phyloP scores from a whole-genome alignment of 2,329 filamentous ascomycete species.

The Coniochaeta sp. region DNA sequence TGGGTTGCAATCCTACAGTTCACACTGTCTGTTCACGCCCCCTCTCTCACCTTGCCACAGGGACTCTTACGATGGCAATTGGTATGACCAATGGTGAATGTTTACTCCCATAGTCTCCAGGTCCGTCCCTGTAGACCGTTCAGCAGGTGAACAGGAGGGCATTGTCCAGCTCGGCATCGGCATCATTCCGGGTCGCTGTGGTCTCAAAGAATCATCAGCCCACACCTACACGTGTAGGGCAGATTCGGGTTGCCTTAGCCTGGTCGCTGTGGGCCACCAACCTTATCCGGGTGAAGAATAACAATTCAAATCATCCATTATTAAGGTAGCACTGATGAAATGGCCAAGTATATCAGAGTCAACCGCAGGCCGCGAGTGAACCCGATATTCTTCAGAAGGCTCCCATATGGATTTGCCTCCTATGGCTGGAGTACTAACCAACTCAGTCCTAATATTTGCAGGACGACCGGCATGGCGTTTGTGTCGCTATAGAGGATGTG shows the following conservation, averaged over 20 bases:
- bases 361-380: too few relatives aligned
- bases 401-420: background rate
- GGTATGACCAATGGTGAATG: background rate
- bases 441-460: background rate
- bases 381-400: background rate
- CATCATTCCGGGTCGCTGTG: background rate
- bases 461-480: background rate
- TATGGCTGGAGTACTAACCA: too few relatives aligned
- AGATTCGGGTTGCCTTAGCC: background rate
- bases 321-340: too few relatives aligned
- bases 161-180: background rate
- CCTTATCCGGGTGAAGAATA: background rate
- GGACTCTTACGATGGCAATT: background rate
- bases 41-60: background rate
- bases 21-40: background rate
- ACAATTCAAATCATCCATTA: background rate
- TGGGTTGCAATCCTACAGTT: too few relatives aligned
- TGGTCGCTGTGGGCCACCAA: background rate
- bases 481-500: background rate
- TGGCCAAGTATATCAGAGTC: background rate
- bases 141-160: background rate
- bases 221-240: background rate
- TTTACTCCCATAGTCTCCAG: background rate
- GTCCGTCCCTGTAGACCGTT: background rate
- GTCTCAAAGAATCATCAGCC: background rate